Base-by-base conservation (phyloP, 192 early-diverging fungal species). In the Coemansia erecta region DNA sequence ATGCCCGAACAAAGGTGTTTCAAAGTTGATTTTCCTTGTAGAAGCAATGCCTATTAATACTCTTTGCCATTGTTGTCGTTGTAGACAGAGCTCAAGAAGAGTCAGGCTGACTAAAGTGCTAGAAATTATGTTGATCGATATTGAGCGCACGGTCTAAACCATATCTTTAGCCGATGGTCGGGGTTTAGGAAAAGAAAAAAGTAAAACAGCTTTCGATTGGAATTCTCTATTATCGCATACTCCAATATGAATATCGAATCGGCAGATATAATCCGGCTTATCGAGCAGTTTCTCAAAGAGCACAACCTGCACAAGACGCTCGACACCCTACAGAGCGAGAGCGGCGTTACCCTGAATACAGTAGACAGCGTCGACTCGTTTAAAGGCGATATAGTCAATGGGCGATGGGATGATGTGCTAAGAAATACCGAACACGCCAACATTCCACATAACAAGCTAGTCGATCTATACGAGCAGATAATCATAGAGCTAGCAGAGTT, bases 381-480 rank as follows among this genome's bases (percentile, higher is more conserved):
- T 56, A 82, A 81, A 13, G 55, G 82, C 49, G 85, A 92, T 59
- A 90, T 98, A 40, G 56, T 83, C 33, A 74, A 86, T 48, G 95
- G 94, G 2, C 77, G 83, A 44, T 98, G 95, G 94, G 95, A 95
- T 53, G 77, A 65, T 19, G 94, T 98, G 10, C 76, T 96, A 6
- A 75, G 81, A 37, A 89, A 86, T 19, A 77, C 90, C 14, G 79
- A 84, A 18, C 84, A 85, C 43, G 80, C 92, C 2, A 85, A 80
- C 35, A 72, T 94, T 8, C 80, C 89, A 11, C 81, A 81, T 17
- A 74, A 80, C 22, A 90, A 91, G 56, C 81, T 94, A 24, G 68
- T 90, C 48, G 91, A 93, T 62, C 80, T 98, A 2, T 95, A 95
- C 70, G 95, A 98, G 71, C 92, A 93, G 31, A 92, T 97, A 31